Evolutionary conservation across 257 asterid genomes (phyloP).

Genomic region (Pogostemon cablin): DNA sequence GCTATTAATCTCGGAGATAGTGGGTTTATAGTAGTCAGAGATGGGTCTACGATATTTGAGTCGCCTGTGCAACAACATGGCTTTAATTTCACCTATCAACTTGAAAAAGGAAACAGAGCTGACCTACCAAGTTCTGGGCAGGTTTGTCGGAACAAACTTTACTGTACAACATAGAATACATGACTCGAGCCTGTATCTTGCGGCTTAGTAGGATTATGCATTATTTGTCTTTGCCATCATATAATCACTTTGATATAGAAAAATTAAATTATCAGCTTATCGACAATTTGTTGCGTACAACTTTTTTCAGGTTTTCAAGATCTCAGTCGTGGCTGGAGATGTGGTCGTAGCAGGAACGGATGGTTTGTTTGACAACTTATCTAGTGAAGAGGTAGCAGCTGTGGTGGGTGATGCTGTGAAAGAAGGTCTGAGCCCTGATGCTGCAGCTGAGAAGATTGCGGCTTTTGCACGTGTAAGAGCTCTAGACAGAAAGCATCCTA

Average conservation of each 20-base stretch:
- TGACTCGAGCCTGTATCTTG: not conserved
- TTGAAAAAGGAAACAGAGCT: conserved; percentile 52
- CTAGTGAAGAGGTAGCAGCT: conserved; percentile 54
- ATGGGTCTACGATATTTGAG: conserved; percentile 59
- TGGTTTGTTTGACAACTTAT: conserved; percentile 83
- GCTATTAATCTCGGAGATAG: conserved; percentile 96
- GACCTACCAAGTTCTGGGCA: conserved; percentile 78
- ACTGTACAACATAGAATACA: not conserved
- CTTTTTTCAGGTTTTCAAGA: conserved; percentile 58
- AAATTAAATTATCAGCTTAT: conserved; percentile 10
- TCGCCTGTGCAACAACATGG: conserved; percentile 84
- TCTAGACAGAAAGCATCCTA: conserved; percentile 47
- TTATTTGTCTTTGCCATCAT: not conserved
- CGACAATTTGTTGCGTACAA: not conserved
- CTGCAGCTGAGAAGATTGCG: conserved; percentile 65
- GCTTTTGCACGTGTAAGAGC: conserved; percentile 66
- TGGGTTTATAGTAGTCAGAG: conserved; percentile 77
- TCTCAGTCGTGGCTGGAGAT: conserved; percentile 65
- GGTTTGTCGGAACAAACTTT: conserved; percentile 37
- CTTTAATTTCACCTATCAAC: conserved; percentile 83
- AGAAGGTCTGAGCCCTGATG: conserved; percentile 57
- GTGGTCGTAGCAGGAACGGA: conserved; percentile 85
- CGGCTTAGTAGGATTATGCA: not conserved
- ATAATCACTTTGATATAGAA: not conserved
- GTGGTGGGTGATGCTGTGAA: conserved; percentile 57